Percentiles rank a stretch among this genome's conserved stretches.
Evolutionary conservation across 768 basidiomycete species (phyloP).

Genomic region (Leccinum rimulosum): DNA sequence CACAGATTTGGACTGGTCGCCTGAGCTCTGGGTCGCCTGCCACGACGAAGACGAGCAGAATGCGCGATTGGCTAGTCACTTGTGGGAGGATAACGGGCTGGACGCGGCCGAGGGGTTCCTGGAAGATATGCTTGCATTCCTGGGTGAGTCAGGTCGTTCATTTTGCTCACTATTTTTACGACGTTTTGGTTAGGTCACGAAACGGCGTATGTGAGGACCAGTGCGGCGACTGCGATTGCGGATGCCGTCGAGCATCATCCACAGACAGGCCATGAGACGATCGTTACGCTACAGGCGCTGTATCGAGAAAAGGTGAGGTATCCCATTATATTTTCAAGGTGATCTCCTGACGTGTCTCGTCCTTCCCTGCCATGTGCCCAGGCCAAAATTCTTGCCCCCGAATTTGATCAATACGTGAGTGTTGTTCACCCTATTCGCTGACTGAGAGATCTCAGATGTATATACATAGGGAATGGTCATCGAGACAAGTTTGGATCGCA

Average conservation of each 20-base stretch:
- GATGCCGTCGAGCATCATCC: conserved; percentile 77
- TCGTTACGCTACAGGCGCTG: conserved; percentile 58
- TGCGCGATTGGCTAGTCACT: conserved; percentile 67
- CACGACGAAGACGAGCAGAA: conserved; percentile 93
- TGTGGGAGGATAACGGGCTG: conserved; percentile 96
- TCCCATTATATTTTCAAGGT: neutral
- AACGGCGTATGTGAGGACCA: conserved; percentile 74
- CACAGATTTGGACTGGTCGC: conserved; percentile 91
- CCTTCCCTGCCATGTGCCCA: conserved; percentile 21
- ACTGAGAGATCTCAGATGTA: neutral
- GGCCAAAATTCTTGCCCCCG: conserved; percentile 85
- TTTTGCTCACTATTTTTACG: neutral
- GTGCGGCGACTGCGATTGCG: conserved; percentile 69
- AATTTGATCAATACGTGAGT: conserved; percentile 89
- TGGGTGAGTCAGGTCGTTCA: conserved; percentile 50
- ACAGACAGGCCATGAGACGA: conserved; percentile 43
- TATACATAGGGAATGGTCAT: conserved; percentile 83
- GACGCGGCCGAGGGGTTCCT: conserved; percentile 73
- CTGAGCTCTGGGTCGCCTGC: conserved; percentile 81
- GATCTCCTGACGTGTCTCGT: neutral
- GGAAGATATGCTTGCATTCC: conserved; percentile 53
- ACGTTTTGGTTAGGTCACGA: conserved; percentile 57
- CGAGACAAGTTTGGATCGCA: conserved; percentile 76
- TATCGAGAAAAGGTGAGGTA: conserved; percentile 76
- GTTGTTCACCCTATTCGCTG: neutral